Conservation (phyloP, 306 rosid species). For the Rosa chinensis region DNA sequence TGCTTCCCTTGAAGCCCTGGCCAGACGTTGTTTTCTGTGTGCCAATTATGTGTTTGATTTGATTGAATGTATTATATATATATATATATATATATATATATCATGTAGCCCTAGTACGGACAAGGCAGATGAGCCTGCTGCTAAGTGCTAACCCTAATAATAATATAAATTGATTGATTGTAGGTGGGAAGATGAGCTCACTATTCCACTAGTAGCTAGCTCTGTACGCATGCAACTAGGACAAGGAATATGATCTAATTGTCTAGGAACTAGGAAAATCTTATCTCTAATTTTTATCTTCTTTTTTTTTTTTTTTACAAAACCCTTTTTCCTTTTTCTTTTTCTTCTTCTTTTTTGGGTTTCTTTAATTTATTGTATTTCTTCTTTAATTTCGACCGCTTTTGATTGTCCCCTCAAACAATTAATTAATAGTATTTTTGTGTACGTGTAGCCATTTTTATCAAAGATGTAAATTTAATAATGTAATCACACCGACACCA, state of each 20-base stretch:
- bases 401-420: not conserved
- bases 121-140: not conserved
- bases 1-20: conserved; percentile 3
- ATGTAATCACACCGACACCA: not conserved
- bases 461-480: not conserved
- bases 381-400: not conserved
- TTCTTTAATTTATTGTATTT: not conserved
- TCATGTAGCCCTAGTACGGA: conserved; percentile 5
- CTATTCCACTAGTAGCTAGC: not conserved
- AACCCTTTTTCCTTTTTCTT: not conserved
- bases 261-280: conserved; percentile 4
- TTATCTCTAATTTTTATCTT: not conserved
- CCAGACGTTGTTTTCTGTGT: not conserved
- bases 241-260: conserved; percentile 17
- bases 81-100: too few species aligned
- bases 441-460: not conserved
- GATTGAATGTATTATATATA: not conserved
- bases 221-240: not conserved
- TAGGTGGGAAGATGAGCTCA: conserved; percentile 6
- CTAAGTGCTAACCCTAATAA: not conserved
- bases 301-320: too few species aligned
- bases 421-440: not conserved
- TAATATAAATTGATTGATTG: not conserved
- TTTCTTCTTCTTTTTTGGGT: not conserved
- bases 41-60: not conserved